Base-by-base conservation (phyloP, 2,329 filamentous ascomycete genomes). In the Alternaria gansuensis region DNA sequence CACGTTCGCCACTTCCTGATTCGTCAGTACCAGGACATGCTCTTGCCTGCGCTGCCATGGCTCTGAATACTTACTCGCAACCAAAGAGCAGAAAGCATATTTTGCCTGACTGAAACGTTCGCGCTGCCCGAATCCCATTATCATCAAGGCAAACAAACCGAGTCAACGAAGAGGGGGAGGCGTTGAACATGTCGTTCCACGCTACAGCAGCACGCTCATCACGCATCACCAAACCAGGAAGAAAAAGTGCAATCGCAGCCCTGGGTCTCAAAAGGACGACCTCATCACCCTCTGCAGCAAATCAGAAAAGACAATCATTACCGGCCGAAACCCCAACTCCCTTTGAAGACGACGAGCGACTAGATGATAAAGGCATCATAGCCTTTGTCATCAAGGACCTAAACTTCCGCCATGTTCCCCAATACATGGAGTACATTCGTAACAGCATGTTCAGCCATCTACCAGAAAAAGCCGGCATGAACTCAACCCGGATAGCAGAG, bases 391-490 rank as follows among this genome's bases (percentile, higher is more conserved):
- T 83, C 11, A 78, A 82, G 31, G 84, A 88, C 63, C 77, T 87
- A 13, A 82, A 80, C 28, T 82, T 90, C 5, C 81, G 85, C 50
- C 86, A 89, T 72, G 84, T 88, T 1, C 81, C 86, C 0, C 88
- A 90, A 71, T 87, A 80, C 23, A 86, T 92, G 71, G 80, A 83
- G 51, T 85, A 88, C 74, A 84, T 89, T 49, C 84, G 83, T 36
- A 76, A 72, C 21, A 81, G 78, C 67, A 90, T 90, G 84, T 92
- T 91, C 78, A 83, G 82, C 37, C 78, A 84, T 1, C 79, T 92
- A 10, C 89, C 89, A 3, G 80, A 83, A 21, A 78, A 78, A 43
- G 80, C 83, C 0, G 88, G 89, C 23, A 87, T 92, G 83, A 85
- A 82, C 65, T 88, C 87, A 5, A 84, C 83, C 21, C 82, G 87